Evolutionary conservation across 202 grass and related monocot species (phyloP), one percentile per base, ranked within the genome.

Genomic region (Panicum hallii): DNA sequence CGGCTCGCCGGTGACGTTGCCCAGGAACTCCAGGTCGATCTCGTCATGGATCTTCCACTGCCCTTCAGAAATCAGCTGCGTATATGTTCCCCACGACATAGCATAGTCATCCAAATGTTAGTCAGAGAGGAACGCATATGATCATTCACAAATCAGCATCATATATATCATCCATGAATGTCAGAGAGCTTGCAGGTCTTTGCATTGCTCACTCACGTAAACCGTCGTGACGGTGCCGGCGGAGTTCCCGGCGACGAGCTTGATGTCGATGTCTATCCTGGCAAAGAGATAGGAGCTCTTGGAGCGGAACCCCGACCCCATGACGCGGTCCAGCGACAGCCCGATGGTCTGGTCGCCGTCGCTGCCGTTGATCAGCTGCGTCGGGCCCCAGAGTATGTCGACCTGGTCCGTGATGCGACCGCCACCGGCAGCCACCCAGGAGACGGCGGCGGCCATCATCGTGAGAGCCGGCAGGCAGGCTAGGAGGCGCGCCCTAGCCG

Each of bases 11-110:
- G 56, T 94, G 49, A 87, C 38, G 72, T 94, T 94, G 40, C 92
- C 92, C 16, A 94, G 72, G 92, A 94, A 94, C 81, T 94, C 92
- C 1, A 94, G 87, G 71, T 94, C 92, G 73, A 94, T 89, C 84
- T 94, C 92, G 77, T 94, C 92, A 50, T 94, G 92, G 11, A n/a
- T 84, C 26, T 86, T 77, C 88, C 88, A 90, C 40, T 80, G 49
- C 34, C 76, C 83, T 9, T 87, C 57, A 1, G 92, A 91, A 2
- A 90, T 89, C 67, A 94, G 5, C 89, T 93, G 85, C 6, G 26
- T 26, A 26, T 26, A 17, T 49, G 38, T 41, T 67, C 48, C 40
- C 42, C 48, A 57, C 57, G 49, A 38, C 19, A 26, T 9, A 62
- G 4, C 17, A 67, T 36, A 20, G 30, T 20, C 13, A 6, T 23